Base-by-base conservation (phyloP, 495 filamentous ascomycete genomes). In the Haplographium delicatum region DNA sequence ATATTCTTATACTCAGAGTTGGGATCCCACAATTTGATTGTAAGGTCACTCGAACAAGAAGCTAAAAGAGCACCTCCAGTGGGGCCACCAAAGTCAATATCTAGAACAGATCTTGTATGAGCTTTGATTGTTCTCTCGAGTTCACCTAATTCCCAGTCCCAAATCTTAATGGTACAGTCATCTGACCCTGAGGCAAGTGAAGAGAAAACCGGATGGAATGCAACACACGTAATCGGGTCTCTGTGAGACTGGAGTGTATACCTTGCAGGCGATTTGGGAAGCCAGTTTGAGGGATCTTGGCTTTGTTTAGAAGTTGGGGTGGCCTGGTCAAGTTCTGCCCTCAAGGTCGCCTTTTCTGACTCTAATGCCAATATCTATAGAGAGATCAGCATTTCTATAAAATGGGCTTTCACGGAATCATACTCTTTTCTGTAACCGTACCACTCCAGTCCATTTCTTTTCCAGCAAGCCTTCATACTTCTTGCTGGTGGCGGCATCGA, bases 121-220 rank as follows among this genome's bases (percentile, higher is more conserved):
- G 90, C 91, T 61, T 96, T 96, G 38, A 96, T 75, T 0, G 91
- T 96, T 18, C 84, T 68, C 60, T 96, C 91, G 4, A 96, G 75
- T 63, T 96, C 91, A 13, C 91, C 93, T n/a, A 93, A 69, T 59
- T 96, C 91, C 87, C 88, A 96, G 62, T 96, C 93, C 91, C 93
- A 97, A 41, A 97, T 88, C 64, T 96, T 96, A 62, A 89, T 87
- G 10, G 82, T 88, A 38, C 79, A 78, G 59, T 89, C 85, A 58
- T 96, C 93, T 27, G 91, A 95, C n/a, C 88, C 91, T 1, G 90
- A 91, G 11, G 91, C 91, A 10, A 97, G 72, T 1, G 86, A 88
- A 18, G 89, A 89, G 64, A 93, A 96, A 43, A 91, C 72, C 0
- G 93, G 91, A 64, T 96, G 91, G 67, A 97, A 97, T 4, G 91